Conservation (phyloP, 371 early-diverging fungal genomes). For the Lichtheimia ornata region DNA sequence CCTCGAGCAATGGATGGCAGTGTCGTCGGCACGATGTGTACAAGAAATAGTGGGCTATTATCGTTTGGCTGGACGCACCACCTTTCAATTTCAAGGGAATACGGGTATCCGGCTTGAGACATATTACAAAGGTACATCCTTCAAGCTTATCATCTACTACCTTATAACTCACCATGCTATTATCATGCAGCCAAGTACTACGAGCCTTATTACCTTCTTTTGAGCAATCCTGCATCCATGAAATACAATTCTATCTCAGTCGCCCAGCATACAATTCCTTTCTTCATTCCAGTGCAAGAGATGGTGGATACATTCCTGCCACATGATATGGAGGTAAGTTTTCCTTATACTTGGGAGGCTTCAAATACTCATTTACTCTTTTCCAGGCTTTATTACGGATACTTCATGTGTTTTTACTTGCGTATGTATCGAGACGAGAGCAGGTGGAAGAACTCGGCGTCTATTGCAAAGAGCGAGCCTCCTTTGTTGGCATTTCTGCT, state of each 20-base stretch:
- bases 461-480: not conserved
- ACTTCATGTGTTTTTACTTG: slow-evolving; percentile 36
- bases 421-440: slow-evolving; percentile 40
- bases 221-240: not conserved
- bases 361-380: not conserved
- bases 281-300: slow-evolving; percentile 32
- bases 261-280: slow-evolving; percentile 35
- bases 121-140: slow-evolving; percentile 30
- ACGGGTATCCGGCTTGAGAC: slow-evolving; percentile 43
- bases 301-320: slow-evolving; percentile 25
- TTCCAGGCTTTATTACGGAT: slow-evolving; percentile 36
- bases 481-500: not conserved
- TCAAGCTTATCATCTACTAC: not conserved
- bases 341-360: not conserved
- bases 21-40: slow-evolving; percentile 24
- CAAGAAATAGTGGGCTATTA: slow-evolving; percentile 40
- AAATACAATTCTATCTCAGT: not conserved
- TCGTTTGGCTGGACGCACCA: slow-evolving; percentile 32
- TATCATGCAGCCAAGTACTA: slow-evolving; percentile 18
- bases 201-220: slow-evolving; percentile 40
- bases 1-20: slow-evolving; percentile 27
- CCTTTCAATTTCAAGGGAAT: slow-evolving; percentile 27
- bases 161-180: not conserved
- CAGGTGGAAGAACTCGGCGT: slow-evolving; percentile 23
- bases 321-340: slow-evolving; percentile 26